Conservation (phyloP, 2,329 filamentous ascomycete species). For the Diplodia scrobiculata region DNA sequence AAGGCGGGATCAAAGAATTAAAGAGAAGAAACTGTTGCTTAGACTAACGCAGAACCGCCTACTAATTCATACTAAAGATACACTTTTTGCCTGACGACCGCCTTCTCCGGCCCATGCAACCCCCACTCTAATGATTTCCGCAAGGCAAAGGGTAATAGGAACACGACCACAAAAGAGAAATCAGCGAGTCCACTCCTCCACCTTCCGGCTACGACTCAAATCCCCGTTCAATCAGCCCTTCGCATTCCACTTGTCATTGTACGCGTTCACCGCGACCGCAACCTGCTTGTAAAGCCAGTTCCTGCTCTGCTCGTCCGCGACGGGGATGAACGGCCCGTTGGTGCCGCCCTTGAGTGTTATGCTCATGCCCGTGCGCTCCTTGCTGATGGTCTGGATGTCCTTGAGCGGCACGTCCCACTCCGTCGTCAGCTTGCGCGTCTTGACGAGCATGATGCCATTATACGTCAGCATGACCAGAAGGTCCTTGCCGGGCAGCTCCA, state of each 20-base stretch:
- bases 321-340: conserved; percentile 92
- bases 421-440: conserved; percentile 78
- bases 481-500: conserved; percentile 86
- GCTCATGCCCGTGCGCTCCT: conserved; percentile 92
- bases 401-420: conserved; percentile 97
- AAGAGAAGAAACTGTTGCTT: background rate
- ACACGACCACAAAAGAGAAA: background rate
- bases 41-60: background rate
- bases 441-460: conserved; percentile 81
- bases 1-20: too few relatives aligned
- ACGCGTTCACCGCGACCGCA: conserved; percentile 67
- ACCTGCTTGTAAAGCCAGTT: conserved; percentile 70
- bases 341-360: conserved; percentile 84
- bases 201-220: background rate
- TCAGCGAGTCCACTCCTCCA: background rate
- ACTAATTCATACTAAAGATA: background rate
- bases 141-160: background rate
- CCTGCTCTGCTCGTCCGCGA: conserved; percentile 77
- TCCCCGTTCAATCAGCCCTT: conserved; percentile 49
- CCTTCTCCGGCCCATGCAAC: background rate
- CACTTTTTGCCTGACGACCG: background rate
- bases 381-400: conserved; percentile 94
- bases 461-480: conserved; percentile 70
- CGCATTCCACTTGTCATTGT: conserved; percentile 67
- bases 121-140: background rate